Evolutionary conservation across 148 eudicot species (phyloP).

Genomic region (Silene uniflora): DNA sequence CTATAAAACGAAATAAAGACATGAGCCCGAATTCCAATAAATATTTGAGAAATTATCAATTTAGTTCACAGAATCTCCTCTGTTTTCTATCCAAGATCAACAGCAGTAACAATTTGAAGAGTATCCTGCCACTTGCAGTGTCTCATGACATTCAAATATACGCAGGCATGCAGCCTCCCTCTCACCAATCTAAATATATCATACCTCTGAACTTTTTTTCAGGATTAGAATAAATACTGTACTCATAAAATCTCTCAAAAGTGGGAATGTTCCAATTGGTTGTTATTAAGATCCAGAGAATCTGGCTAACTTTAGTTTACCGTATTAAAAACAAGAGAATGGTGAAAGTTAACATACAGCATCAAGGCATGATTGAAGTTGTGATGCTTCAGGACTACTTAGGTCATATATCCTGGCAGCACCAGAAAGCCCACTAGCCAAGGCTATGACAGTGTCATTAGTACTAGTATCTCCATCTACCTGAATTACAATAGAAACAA

Average conservation of each 20-base stretch:
- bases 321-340: background rate
- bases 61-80: too few species aligned
- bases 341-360: constrained; percentile 55
- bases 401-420: constrained; percentile 50
- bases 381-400: constrained; percentile 61
- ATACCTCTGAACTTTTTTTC: background rate
- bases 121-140: background rate
- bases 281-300: background rate
- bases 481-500: constrained; percentile 37
- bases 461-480: constrained; percentile 99
- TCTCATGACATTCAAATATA: too few species aligned
- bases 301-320: background rate
- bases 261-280: background rate
- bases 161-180: background rate
- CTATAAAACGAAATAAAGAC: background rate
- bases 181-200: background rate
- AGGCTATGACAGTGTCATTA: constrained; percentile 91
- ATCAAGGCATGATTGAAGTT: constrained; percentile 88
- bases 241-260: background rate
- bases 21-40: background rate
- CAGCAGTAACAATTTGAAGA: background rate
- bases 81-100: background rate
- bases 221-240: background rate
- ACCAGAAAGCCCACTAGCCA: constrained; percentile 94
- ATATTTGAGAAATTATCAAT: background rate